phyloP scores from a whole-genome alignment of 2,329 filamentous ascomycete genomes.

The Colletotrichum lindemuthianum region DNA sequence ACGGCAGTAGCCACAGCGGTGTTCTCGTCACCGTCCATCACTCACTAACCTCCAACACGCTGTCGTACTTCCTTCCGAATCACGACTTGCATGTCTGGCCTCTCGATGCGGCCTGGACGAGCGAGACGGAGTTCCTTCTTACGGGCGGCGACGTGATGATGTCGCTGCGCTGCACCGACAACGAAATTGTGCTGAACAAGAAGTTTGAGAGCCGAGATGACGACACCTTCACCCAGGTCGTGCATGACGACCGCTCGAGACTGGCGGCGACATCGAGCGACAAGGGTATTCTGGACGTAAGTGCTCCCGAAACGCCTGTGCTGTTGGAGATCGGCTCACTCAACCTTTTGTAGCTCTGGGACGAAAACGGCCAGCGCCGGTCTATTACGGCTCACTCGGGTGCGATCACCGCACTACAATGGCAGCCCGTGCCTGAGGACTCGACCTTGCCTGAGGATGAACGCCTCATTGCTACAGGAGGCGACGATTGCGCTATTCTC shows the following conservation, averaged over 20 bases:
- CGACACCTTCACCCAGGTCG: conserved; percentile 64
- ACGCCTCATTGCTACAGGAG: conserved; percentile 68
- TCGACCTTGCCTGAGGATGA: conserved; percentile 53
- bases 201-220: conserved; percentile 64
- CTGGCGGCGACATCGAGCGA: conserved; percentile 69
- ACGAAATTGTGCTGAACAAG: conserved; percentile 55
- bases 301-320: conserved; percentile 41
- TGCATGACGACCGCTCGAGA: conserved; percentile 64
- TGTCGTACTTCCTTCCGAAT: conserved; percentile 58
- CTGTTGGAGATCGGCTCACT: conserved; percentile 19
- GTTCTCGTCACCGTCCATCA: conserved; percentile 67
- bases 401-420: conserved; percentile 66
- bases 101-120: conserved; percentile 70
- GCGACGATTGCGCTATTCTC: conserved; percentile 70
- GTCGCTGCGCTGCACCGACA: conserved; percentile 58
- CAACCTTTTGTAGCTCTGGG: conserved; percentile 58
- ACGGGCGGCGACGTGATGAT: conserved; percentile 66
- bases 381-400: conserved; percentile 69
- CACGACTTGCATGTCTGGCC: conserved; percentile 62
- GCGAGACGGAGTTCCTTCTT: conserved; percentile 66
- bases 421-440: conserved; percentile 62
- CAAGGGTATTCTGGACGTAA: conserved; percentile 69
- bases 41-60: conserved; percentile 52
- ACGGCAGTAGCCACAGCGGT: conserved; percentile 45
- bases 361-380: conserved; percentile 61